A percentile compares a stretch with the other conserved stretches of the same genome.
These are phyloP conservation scores for Yarrowia yakushimensis DNA, from an alignment of 805 yeast species.

Conservation along the genomic window DNA sequence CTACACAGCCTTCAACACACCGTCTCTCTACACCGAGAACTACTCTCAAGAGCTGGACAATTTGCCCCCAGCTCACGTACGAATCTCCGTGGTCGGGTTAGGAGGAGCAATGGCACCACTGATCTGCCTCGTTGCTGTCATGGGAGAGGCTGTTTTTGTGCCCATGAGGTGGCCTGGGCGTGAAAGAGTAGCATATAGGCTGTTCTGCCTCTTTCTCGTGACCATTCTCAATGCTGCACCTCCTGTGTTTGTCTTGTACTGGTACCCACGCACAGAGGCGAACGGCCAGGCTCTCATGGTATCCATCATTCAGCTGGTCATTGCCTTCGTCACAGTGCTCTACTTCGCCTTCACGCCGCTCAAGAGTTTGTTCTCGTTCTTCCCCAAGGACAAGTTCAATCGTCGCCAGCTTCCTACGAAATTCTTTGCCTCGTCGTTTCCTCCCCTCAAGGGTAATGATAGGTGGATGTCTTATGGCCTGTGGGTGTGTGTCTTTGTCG, in stretches of 20 bases:
- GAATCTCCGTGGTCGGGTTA: constrained; percentile 89
- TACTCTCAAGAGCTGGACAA: constrained; percentile 79
- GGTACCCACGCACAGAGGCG: constrained; percentile 40
- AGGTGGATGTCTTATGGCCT: constrained; percentile 94
- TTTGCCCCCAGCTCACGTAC: constrained; percentile 79
- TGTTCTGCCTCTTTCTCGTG: constrained; percentile 65
- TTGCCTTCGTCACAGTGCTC: constrained; percentile 72
- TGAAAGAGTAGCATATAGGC: constrained; percentile 86
- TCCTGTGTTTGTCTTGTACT: constrained; percentile 47
- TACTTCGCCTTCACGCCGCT: constrained; percentile 94
- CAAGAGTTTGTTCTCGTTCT: constrained; percentile 94
- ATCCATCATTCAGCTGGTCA: constrained; percentile 47
- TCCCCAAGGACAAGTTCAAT: constrained; percentile 69
- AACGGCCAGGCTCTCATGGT: constrained; percentile 52
- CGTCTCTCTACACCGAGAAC: constrained; percentile 82
- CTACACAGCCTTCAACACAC: constrained; percentile 90
- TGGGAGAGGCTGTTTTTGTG: constrained; percentile 91
- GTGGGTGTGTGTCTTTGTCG: constrained; percentile 86
- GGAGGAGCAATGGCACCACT: constrained; percentile 85
- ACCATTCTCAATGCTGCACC: constrained; percentile 51
- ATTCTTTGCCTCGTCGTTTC: constrained; percentile 89
- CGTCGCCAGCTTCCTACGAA: constrained; percentile 90
- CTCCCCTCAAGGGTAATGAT: constrained; percentile 77
- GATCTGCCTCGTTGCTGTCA: constrained; percentile 81
- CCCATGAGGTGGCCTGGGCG: constrained; percentile 99